These are phyloP conservation scores for Aphanoascus verrucosus DNA, from an alignment of 2,329 filamentous ascomycete species.

Conservation along the genomic window DNA sequence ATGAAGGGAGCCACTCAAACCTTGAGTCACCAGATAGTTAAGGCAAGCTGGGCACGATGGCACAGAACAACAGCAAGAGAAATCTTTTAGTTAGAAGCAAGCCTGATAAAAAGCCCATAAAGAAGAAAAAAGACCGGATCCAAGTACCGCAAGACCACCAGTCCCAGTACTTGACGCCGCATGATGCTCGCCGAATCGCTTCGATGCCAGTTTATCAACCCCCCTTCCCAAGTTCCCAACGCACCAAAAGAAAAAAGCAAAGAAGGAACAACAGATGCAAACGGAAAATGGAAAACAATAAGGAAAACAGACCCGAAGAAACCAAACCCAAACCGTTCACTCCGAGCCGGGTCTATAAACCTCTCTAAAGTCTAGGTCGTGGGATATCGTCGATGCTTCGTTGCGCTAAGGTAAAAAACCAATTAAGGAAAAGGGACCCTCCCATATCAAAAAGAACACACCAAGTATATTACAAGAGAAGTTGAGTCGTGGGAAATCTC, in stretches of 20 bases:
- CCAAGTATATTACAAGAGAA: constrained; percentile 2
- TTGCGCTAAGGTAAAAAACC: constrained; percentile 8
- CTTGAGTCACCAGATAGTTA: too few species aligned
- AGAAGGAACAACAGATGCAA: background rate
- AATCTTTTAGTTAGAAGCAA: background rate
- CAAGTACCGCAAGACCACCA: constrained; percentile 9
- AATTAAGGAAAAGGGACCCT: constrained; percentile 2
- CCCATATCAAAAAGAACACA: background rate
- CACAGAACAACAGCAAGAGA: background rate
- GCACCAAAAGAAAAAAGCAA: background rate
- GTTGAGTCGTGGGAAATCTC: background rate
- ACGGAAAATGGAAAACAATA: background rate
- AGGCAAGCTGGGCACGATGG: background rate
- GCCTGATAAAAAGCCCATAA: background rate
- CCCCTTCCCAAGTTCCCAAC: background rate
- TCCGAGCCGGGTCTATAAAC: constrained; percentile 10
- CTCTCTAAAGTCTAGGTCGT: constrained; percentile 15
- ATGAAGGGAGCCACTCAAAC: background rate
- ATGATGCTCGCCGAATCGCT: constrained; percentile 11
- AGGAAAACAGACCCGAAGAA: constrained; percentile 8
- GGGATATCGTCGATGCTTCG: constrained; percentile 13
- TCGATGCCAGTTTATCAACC: constrained; percentile 10
- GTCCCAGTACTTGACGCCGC: constrained; percentile 8
- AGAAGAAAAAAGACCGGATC: constrained; percentile 1
- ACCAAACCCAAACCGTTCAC: constrained; percentile 12